Evolutionary conservation across 106 monocot species (phyloP).

Genomic region (Phalaenopsis equestris): DNA sequence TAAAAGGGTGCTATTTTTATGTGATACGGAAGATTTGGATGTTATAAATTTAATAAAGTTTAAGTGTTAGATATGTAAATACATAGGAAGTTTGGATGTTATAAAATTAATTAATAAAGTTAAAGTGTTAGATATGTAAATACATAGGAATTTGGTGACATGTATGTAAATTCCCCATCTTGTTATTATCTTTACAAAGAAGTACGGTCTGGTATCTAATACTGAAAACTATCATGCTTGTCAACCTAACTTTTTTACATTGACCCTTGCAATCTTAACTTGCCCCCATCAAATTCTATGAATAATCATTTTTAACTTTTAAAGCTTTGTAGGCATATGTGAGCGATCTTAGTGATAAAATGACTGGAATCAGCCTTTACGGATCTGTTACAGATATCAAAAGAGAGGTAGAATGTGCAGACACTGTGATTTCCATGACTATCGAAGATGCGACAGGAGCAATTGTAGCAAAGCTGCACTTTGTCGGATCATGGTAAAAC

Average conservation of each 20-base stretch:
- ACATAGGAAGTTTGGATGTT: no score
- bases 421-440: slow-evolving; percentile 37
- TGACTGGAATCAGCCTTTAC: slow-evolving; percentile 70
- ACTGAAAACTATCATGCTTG: not conserved
- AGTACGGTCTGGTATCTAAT: not conserved
- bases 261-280: not conserved
- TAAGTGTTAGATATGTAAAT: no score
- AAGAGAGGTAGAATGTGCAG: slow-evolving; percentile 25
- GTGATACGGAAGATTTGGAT: no score
- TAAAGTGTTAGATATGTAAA: no score
- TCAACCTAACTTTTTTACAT: not conserved
- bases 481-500: slow-evolving; percentile 53
- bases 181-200: not conserved
- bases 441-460: slow-evolving; percentile 64
- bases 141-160: no score
- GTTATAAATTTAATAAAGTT: no score
- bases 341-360: slow-evolving; percentile 67
- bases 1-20: no score
- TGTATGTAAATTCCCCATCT: not conserved
- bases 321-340: slow-evolving; percentile 46
- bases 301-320: slow-evolving; percentile 3
- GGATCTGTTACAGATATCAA: slow-evolving; percentile 38
- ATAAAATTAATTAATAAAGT: no score
- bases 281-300: not conserved
- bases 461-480: slow-evolving; percentile 49